Base-by-base conservation (phyloP, 441 rosid species). In the Erodium trifolium region DNA sequence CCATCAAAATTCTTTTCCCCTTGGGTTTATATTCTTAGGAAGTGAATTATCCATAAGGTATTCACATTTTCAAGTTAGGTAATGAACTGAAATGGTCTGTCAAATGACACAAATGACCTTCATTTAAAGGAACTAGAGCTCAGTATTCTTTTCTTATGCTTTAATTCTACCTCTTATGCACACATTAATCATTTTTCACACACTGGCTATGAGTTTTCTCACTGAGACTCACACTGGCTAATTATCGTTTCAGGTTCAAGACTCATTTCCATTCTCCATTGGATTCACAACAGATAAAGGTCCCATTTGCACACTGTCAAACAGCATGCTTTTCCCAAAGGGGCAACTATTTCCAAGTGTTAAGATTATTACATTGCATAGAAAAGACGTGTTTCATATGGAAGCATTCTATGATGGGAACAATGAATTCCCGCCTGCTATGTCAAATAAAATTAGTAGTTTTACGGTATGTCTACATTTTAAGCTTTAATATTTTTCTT, bases 311-410 rank as follows among this genome's bases (percentile, higher is more conserved):
- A 76, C 85, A 12, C 71, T 76, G 70, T 73, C 85, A 23, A 83
- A 79, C 85, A 82, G 78, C 0, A 49, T 82, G 68, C 78, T 88
- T 68, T 86, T 88, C 69, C 88, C 85, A 2, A 85, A 77, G 76
- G 82, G 89, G 59, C 88, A 82, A 71, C 77, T 80, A 55, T 77
- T 86, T 80, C 91, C 93, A 69, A 82, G 84, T 71, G 81, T 81
- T 41, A 88, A 86, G 82, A 76, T 83, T 55, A 78, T 88, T 75
- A 77, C 82, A n/a, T 73, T 88, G 70, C 81, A 77, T 41, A 81
- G 91, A 78, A 77, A 71, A 66, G 78, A 75, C 73, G 68, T 64
- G 6, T 82, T 88, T 73, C 77, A 78, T 35, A 59, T 88, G 84
- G 84, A 86, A 80, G 85, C 87, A 49, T 81, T 76, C 76, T 88